These are phyloP conservation scores for Ophiostoma pallidulum DNA, from an alignment of 2,329 filamentous ascomycete species.

Conservation along the genomic window DNA sequence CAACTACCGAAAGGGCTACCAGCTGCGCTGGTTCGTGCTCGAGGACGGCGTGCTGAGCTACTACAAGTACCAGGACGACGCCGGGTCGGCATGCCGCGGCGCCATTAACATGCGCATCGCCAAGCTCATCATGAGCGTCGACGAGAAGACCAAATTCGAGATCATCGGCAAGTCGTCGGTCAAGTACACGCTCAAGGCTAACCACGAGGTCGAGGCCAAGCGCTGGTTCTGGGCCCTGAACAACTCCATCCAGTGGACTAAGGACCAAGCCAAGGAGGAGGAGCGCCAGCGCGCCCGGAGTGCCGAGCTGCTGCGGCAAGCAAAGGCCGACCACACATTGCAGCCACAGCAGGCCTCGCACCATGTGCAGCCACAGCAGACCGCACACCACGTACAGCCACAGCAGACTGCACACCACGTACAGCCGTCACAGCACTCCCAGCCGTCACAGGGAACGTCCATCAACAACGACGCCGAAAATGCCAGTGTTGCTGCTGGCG, in stretches of 20 bases:
- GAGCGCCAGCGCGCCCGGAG: constrained; percentile 65
- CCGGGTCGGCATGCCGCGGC: constrained; percentile 88
- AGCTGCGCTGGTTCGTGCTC: constrained; percentile 93
- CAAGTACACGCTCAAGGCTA: constrained; percentile 95
- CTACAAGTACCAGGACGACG: constrained; percentile 98
- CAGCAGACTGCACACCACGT: constrained; percentile 33
- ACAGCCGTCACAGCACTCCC: constrained; percentile 1
- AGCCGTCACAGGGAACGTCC: constrained; percentile 37
- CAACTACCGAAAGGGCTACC: constrained; percentile 95
- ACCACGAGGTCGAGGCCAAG: constrained; percentile 96
- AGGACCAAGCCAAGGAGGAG: constrained; percentile 91
- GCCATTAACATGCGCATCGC: constrained; percentile 99
- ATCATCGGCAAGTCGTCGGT: constrained; percentile 97
- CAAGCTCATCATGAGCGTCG: constrained; percentile 85
- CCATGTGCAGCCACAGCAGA: constrained; percentile 66
- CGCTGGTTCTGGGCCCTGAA: constrained; percentile 99
- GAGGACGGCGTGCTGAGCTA: constrained; percentile 97
- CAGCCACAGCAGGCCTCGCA: constrained; percentile 30
- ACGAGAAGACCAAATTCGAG: constrained; percentile 96
- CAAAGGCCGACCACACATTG: constrained; percentile 53
- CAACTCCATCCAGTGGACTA: constrained; percentile 97
- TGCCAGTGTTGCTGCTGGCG: constrained; percentile 40
- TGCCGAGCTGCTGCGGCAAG: constrained; percentile 66
- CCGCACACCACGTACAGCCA: constrained; percentile 11
- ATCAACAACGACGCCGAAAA: constrained; percentile 37